Base-by-base conservation (phyloP, 169 alveolate genomes). In the Neospora caninum region DNA sequence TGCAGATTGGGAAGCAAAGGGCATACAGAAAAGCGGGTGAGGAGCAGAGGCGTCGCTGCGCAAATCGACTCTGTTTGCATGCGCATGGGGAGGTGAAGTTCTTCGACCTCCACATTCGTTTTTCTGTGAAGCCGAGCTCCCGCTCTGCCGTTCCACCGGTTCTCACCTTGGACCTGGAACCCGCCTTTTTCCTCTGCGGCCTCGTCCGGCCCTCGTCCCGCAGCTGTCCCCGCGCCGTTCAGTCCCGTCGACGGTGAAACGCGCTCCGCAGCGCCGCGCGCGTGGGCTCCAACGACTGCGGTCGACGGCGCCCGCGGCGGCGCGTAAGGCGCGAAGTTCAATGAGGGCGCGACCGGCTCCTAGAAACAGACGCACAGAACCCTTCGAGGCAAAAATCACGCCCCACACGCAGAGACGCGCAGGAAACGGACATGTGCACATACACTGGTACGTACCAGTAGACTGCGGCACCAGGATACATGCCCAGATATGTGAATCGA, bases 231-330 rank as follows among this genome's bases (percentile, higher is more conserved):
- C 39, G 84, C 84, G n/a, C 49, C 84, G 42, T 73, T 36, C 49
- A 31, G 0, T 41, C 84, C 84, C 43, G 80, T 69, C 36, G 84
- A 16, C 16, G 39, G 39, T 0, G 42, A 73, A 41, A 36, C 1
- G n/a, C 43, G 16, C 84, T 16, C 39, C 39, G 39, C 38, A 34
- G 10, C 43, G 84, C 84, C 43, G 84, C 84, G 42, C 84, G 45
- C 84, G 1, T 22, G 39, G 84, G 84, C 84, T 4, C 84, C 84
- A 73, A 31, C 84, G 45, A 36, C 43, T 43, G 84, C 84, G n/a
- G 84, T 20, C 84, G 84, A 73, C 0, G 73, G 73, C 42, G 84
- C 84, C 84, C 49, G 42, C 39, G 84, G 84, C 1, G 84, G 84
- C 49, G 84, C 84, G 42, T 73, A 73, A 13, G 84, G 84, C 49